phyloP scores from a whole-genome alignment of 805 yeast genomes.

The Metschnikowia henanensis region DNA sequence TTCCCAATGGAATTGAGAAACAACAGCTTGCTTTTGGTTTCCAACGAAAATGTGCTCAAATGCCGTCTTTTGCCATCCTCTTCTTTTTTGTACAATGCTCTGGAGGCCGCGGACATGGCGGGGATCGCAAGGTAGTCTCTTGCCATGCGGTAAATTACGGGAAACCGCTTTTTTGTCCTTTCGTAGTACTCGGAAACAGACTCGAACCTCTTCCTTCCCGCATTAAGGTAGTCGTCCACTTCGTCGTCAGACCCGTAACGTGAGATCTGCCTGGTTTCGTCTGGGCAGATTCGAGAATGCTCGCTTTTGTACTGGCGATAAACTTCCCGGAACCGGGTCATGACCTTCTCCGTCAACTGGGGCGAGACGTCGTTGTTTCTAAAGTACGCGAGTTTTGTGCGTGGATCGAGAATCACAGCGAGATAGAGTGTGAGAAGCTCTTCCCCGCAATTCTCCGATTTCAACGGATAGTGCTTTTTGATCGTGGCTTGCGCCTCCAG shows the following conservation, averaged over 20 bases:
- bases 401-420: not conserved
- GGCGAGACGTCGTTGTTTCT: not conserved
- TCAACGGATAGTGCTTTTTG: not conserved
- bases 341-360: not conserved
- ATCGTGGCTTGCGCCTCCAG: not conserved
- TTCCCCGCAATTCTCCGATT: not conserved
- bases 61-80: too few species aligned
- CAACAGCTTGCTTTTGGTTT: too few species aligned
- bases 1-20: too few species aligned
- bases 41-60: too few species aligned
- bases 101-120: too few species aligned
- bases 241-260: not conserved
- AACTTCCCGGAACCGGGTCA: not conserved
- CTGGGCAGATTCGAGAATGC: too few species aligned
- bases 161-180: not conserved
- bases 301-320: not conserved
- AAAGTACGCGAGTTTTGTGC: not conserved
- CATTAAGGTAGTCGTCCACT: not conserved
- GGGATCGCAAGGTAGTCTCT: conserved; percentile 3
- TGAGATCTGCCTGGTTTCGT: not conserved
- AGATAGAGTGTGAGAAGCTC: not conserved
- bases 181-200: not conserved
- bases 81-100: too few species aligned
- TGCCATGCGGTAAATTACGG: conserved; percentile 1
- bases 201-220: not conserved